Evolutionary conservation across 768 basidiomycete species (phyloP), one percentile per base, ranked within the genome.

Genomic region (Kwoniella sp.): DNA sequence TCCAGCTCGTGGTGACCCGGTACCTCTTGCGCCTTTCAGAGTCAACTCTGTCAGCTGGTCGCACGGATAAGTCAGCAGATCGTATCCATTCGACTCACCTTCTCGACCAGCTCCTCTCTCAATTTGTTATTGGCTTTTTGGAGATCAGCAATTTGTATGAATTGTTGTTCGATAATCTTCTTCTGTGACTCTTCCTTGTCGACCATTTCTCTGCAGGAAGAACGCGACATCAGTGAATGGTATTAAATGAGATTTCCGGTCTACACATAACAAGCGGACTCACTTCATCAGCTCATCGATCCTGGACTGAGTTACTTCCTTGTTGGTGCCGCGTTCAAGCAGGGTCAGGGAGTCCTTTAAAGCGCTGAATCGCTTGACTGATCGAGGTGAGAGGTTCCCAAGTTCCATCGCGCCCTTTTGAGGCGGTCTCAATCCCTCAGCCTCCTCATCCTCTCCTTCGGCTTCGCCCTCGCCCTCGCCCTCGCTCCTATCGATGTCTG

Each of bases 201-300:
- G 2, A 94, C 94, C 95, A 98, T 97, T 1, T 95, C 92, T 68
- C 93, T 96, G 64, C 13, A 72, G 4, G 66, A 50, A 74, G 37
- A 63, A 66, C 28, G 13, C 34, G 13, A 5, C 55, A 47, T 65
- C 71, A 54, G 61, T 31, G 51, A 57, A 8, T 41, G 34, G n/a
- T n/a, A n/a, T n/a, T n/a, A n/a, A 13, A 29, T 8, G 50, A 5
- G 22, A 51, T 31, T 13, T 2, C 34, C 7, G 13, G 34, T 5
- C 5, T 34, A 5, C 9, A 17, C 5, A 45, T 3, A 45, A 8
- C 4, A 17, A 45, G 11, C 60, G 50, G 13, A 82, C 91, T 73
- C 75, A 94, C 91, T 89, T 83, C 92, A 97, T 95, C 17, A 97
- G 86, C 73, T 94, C 92, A 72, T 95, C 93, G 38, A 96, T 83